Base-by-base conservation (phyloP, 1,284 basidiomycete genomes). In the Ustilago nuda region DNA sequence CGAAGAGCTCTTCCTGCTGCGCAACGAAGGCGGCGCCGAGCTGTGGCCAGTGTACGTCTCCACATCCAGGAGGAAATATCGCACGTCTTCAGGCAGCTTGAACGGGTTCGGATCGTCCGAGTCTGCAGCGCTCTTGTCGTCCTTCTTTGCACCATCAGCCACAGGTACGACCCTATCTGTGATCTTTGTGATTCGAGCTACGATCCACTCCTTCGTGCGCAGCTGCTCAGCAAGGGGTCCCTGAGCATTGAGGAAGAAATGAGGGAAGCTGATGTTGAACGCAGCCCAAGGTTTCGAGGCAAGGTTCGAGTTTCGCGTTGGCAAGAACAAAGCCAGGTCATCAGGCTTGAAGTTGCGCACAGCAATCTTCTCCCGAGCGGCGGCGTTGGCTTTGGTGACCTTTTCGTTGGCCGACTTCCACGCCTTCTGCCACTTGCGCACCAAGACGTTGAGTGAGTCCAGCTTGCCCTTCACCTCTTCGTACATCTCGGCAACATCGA, bases 351-450 rank as follows among this genome's bases (percentile, higher is more conserved):
- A 83, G 62, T 78, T 77, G n/a, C 74, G 70, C 67, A 82, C 82
- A 8, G 80, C 73, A 51, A 84, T 79, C 61, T 76, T 74, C 68
- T 94, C 93, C 86, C 66, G 62, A 3, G 83, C 72, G 1, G 76
- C 73, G 3, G 66, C 63, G 4, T 79, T 62, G 3, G 83, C 82
- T 19, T 79, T 78, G 33, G 93, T 93, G 15, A 93, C 91, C 23
- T 93, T 91, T 76, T 98, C 95, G 53, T 94, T 90, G 76, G 66
- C 61, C 33, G 68, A 72, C 56, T 79, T 76, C 87, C 94, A 96
- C 83, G 96, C 94, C 86, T 95, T 97, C 87, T 94, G 92, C 92
- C 94, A 98, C 86, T 95, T 97, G 66, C 93, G 92, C 61, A 95
- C 92, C n/a, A 92, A 91, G 7, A 91, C 90, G 30, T 92, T 79